Conservation (phyloP, 768 basidiomycete species). For the Hypsizygus marmoreus region DNA sequence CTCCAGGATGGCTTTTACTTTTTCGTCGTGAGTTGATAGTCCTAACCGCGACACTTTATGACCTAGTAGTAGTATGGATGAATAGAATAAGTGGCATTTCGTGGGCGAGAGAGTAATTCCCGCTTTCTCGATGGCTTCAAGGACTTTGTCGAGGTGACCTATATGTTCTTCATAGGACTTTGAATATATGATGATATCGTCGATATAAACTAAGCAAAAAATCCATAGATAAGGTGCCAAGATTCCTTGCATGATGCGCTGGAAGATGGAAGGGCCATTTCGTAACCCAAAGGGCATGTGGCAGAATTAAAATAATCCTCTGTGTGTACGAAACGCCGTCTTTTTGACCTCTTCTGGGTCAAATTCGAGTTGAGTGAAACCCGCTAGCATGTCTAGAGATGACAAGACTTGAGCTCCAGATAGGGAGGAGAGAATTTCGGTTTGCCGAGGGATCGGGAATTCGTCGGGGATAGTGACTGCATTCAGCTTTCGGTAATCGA, state of each 20-base stretch:
- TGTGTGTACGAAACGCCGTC: background rate
- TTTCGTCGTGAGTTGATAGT: too few species aligned
- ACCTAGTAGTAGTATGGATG: too few species aligned
- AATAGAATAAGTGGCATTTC: too few species aligned
- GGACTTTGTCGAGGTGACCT: too few species aligned
- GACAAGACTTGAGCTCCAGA: background rate
- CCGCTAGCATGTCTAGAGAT: background rate
- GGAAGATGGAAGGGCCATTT: constrained; percentile 1
- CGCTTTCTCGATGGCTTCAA: too few species aligned
- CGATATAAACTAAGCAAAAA: too few species aligned
- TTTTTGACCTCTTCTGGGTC: background rate
- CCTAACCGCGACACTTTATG: too few species aligned
- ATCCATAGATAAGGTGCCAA: background rate
- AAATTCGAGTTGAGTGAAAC: constrained; percentile 1
- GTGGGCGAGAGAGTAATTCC: too few species aligned
- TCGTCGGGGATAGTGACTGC: background rate
- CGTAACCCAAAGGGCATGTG: constrained; percentile 1
- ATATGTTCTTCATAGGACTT: background rate
- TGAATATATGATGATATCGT: background rate
- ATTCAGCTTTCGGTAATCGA: background rate
- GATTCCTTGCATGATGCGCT: constrained; percentile 1
- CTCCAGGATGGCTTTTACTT: too few species aligned
- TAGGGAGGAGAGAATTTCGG: too few species aligned
- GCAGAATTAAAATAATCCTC: constrained; percentile 1
- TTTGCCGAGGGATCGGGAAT: constrained; percentile 1